Base-by-base conservation (phyloP, 331 rosid species). In the Cydonia oblonga region DNA sequence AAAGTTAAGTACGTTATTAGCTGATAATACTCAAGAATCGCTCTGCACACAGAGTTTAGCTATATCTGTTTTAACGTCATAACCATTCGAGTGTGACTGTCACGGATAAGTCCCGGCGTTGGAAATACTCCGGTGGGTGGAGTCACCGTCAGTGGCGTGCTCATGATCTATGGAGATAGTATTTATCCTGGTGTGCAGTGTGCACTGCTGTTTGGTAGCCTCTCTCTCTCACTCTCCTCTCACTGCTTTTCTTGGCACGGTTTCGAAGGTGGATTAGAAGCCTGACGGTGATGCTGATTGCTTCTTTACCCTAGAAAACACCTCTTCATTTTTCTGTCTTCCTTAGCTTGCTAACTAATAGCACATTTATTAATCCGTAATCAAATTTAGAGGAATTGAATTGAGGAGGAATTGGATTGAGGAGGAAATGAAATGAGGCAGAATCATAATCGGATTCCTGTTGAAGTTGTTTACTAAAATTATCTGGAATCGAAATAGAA, bases 261-360 rank as follows among this genome's bases (percentile, higher is more conserved):
- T 72, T 69, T 65, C 72, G 84, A 76, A 86, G 69, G 73, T 60
- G 77, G 82, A 81, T 86, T 79, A 81, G 68, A 77, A 77, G 84
- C 70, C 70, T 70, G 75, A 83, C 80, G 64, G 81, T 80, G 92
- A 75, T 78, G 73, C 54, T 61, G 79, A 70, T 72, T 40, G 38
- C 72, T 46, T 6, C 54, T 16, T 7, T 9, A 4, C 33, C 62
- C 33, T 2, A 5, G 7, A 4, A 38, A 70, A 19, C 76, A 70
- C 35, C 66, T 70, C 33, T 15, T 24, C 46, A 53, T 64, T 44
- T 52, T 74, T 29, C 42, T 35, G 3, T 7, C 38, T 7, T 33
- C 10, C n/a, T n/a, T n/a, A n/a, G n/a, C n/a, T n/a, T n/a, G n/a
- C n/a, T n/a, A n/a, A n/a, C n/a, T n/a, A n/a, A n/a, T n/a, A n/a